A percentile compares a stretch with the other conserved stretches of the same genome.
These are phyloP conservation scores for Alternaria panax DNA, from an alignment of 2,329 filamentous ascomycete genomes.

Conservation along the genomic window DNA sequence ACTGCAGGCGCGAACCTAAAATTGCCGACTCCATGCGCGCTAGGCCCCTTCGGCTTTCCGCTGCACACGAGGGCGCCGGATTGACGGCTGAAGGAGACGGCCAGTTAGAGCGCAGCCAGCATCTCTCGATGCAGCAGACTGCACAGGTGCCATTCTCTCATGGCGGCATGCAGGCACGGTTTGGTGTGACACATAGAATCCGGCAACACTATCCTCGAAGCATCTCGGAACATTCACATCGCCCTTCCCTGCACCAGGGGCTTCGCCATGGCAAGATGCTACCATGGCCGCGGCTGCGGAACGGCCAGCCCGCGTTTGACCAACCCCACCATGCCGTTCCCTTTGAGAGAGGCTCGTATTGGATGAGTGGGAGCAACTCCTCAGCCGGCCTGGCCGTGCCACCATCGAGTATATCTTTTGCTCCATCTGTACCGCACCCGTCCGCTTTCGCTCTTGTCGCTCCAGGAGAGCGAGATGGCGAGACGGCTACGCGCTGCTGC, in stretches of 20 bases:
- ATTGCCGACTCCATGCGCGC: conserved; percentile 38
- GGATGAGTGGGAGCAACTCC: conserved; percentile 34
- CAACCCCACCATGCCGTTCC: conserved; percentile 42
- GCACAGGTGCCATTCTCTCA: conserved; percentile 29
- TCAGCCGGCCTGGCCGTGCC: conserved; percentile 40
- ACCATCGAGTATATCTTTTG: conserved; percentile 43
- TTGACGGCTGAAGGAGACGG: conserved; percentile 20
- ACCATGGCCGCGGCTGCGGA: conserved; percentile 55
- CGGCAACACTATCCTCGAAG: conserved; percentile 28
- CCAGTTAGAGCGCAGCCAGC: conserved; percentile 9
- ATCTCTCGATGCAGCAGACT: conserved; percentile 20
- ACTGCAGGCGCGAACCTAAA: conserved; percentile 30
- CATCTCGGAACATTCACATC: conserved; percentile 35
- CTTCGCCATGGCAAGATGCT: conserved; percentile 50
- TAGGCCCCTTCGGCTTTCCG: conserved; percentile 25
- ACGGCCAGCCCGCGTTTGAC: conserved; percentile 51
- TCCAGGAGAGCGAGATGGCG: conserved; percentile 32
- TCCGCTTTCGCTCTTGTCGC: conserved; percentile 41
- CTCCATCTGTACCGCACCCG: conserved; percentile 41
- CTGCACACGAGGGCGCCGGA: conserved; percentile 27
- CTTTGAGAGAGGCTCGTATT: conserved; percentile 30
- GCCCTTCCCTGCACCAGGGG: conserved; percentile 37
- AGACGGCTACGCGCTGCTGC: conserved; percentile 36
- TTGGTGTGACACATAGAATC: conserved; percentile 39
- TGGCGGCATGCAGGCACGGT: conserved; percentile 27